These are phyloP conservation scores for Scutellaria baicalensis DNA, from an alignment of 257 asterid species.

Conservation along the genomic window DNA sequence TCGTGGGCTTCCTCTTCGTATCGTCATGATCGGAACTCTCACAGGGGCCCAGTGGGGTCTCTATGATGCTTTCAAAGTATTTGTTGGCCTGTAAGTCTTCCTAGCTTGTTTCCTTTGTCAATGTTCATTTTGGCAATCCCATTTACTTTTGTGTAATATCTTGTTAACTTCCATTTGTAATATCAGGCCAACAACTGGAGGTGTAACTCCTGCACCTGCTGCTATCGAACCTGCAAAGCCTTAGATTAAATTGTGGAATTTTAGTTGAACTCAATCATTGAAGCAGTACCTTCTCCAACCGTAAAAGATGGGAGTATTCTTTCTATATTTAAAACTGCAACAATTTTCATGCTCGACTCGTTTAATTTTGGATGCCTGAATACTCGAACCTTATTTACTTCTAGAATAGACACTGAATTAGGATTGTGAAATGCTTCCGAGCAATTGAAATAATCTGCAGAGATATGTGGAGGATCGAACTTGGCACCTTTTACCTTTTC, in stretches of 20 bases:
- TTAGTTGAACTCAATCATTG: not conserved
- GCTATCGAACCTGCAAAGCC: conserved; percentile 35
- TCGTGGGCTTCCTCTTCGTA: conserved; percentile 86
- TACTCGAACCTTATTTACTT: conserved; percentile 12
- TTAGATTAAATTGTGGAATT: conserved; percentile 21
- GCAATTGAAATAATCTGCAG: conserved; percentile 23
- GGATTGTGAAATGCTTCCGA: conserved; percentile 6
- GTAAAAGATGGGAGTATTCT: conserved; percentile 21
- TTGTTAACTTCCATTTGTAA: not conserved
- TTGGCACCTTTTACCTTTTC: conserved; percentile 6
- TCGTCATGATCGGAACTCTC: conserved; percentile 87
- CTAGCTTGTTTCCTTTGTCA: not conserved
- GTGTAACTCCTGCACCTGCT: conserved; percentile 46
- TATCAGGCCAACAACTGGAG: conserved; percentile 86
- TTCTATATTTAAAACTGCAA: conserved; percentile 1
- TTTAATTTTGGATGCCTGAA: conserved; percentile 11
- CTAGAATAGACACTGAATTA: conserved; percentile 10
- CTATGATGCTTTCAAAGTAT: conserved; percentile 90
- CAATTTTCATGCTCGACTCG: conserved; percentile 9
- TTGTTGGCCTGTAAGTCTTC: conserved; percentile 72
- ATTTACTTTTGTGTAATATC: not conserved
- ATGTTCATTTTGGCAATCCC: not conserved
- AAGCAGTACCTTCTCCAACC: conserved; percentile 18
- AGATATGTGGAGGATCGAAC: conserved; percentile 8
- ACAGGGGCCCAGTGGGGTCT: conserved; percentile 97